Percentiles rank a stretch among this genome's conserved stretches.
Evolutionary conservation across 805 yeast genomes (phyloP).

Genomic region (Debaryomyces maramus): DNA sequence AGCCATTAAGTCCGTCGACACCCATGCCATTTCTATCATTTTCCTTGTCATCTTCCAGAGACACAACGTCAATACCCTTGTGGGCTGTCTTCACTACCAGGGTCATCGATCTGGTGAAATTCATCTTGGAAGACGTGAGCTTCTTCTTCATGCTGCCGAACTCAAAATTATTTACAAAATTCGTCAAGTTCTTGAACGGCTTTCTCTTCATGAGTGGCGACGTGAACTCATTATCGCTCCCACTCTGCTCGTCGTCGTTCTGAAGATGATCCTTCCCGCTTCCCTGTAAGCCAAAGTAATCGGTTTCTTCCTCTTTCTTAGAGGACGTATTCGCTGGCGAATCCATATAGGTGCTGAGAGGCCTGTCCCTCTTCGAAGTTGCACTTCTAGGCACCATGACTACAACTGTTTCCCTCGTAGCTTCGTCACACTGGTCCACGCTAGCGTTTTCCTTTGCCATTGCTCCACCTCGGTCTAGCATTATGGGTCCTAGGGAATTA

Average conservation of each 20-base stretch:
- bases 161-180: slow-evolving; percentile 23
- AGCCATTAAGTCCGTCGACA: too few relatives aligned
- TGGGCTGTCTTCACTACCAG: slow-evolving; percentile 18
- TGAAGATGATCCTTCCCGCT: slow-evolving; percentile 1
- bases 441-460: not conserved
- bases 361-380: slow-evolving; percentile 22
- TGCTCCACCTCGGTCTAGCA: not conserved
- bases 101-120: slow-evolving; percentile 20
- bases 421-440: not conserved
- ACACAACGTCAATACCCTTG: slow-evolving; percentile 17
- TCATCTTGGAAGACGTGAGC: slow-evolving; percentile 19
- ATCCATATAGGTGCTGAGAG: slow-evolving; percentile 37
- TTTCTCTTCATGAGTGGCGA: slow-evolving; percentile 23
- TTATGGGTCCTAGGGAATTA: not conserved
- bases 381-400: not conserved
- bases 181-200: slow-evolving; percentile 30
- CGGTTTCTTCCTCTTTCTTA: not conserved
- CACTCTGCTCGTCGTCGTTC: slow-evolving; percentile 1
- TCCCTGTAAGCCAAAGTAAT: slow-evolving; percentile 1
- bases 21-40: not conserved
- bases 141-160: slow-evolving; percentile 22
- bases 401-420: not conserved
- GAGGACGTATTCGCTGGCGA: slow-evolving; percentile 30
- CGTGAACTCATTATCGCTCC: slow-evolving; percentile 2
- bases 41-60: slow-evolving; percentile 25